Conservation (phyloP, 495 filamentous ascomycete genomes). For the Aspergillus homomorphus region DNA sequence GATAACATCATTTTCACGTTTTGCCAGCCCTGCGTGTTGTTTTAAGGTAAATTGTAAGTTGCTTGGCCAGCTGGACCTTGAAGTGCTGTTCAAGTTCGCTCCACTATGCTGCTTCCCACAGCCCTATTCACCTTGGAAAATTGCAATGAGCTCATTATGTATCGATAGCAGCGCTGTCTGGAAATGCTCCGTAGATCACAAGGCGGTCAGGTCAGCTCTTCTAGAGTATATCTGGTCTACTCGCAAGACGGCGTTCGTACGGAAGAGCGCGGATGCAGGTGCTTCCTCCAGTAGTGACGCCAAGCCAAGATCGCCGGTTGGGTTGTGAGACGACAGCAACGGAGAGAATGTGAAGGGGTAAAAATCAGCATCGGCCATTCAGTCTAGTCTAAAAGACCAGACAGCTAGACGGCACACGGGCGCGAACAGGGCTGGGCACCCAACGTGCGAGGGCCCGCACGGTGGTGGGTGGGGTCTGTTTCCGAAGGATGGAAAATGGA, state of each 20-base stretch:
- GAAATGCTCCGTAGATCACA: neutral
- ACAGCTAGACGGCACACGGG: neutral
- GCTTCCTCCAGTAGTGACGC: slow-evolving; percentile 15
- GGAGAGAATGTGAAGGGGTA: slow-evolving; percentile 7
- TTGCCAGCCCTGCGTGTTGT: neutral
- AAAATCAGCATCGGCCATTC: neutral
- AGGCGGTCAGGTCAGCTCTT: neutral
- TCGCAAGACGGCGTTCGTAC: slow-evolving; percentile 14
- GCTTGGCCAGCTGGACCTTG: neutral
- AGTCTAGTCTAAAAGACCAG: neutral
- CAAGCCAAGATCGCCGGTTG: slow-evolving; percentile 28
- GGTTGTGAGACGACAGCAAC: slow-evolving; percentile 21
- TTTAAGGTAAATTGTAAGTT: too few species aligned
- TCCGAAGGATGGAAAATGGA: neutral
- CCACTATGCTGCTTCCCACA: neutral
- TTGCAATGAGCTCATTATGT: neutral
- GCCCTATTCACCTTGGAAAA: neutral
- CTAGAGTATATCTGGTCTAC: too few species aligned
- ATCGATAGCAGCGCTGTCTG: neutral
- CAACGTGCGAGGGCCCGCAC: slow-evolving; percentile 8
- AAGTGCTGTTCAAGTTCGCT: neutral
- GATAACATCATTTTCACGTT: neutral
- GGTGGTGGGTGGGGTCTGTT: slow-evolving; percentile 9
- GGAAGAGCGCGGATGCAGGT: slow-evolving; percentile 33
- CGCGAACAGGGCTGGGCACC: slow-evolving; percentile 5